Percentiles rank a stretch among this genome's conserved stretches.
Evolutionary conservation across 1,139 yeast species (phyloP).

Genomic region (Yamadazyma sp.): DNA sequence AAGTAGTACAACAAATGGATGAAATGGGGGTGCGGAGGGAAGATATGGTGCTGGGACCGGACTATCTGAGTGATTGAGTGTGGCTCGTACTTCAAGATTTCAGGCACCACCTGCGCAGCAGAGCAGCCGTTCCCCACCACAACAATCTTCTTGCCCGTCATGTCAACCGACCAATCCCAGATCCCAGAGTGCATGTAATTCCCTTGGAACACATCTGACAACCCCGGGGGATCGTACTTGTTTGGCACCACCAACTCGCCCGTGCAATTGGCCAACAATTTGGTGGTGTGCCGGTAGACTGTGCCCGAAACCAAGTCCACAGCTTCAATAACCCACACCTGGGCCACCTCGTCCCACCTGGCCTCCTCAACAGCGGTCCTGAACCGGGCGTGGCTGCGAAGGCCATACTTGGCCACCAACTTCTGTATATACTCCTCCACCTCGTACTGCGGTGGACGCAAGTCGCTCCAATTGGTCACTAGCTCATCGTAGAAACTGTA

Average conservation of each 20-base stretch:
- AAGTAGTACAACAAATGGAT: constrained; percentile 23
- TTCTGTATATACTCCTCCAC: constrained; percentile 45
- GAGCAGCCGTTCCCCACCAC: constrained; percentile 48
- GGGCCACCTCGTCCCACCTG: constrained; percentile 30
- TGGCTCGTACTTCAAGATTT: constrained; percentile 30
- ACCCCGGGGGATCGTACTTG: constrained; percentile 32
- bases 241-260: constrained; percentile 43
- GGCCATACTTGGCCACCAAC: constrained; percentile 36
- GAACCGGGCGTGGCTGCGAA: constrained; percentile 31
- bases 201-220: constrained; percentile 42
- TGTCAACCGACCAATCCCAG: constrained; percentile 43
- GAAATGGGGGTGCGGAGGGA: constrained; percentile 38
- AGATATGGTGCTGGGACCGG: constrained; percentile 39
- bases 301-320: constrained; percentile 38
- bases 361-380: constrained; percentile 29
- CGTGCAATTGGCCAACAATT: constrained; percentile 31
- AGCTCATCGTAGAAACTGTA: constrained; percentile 43
- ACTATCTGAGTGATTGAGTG: constrained; percentile 33
- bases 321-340: constrained; percentile 38
- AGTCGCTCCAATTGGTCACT: constrained; percentile 43
- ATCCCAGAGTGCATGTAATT: constrained; percentile 48
- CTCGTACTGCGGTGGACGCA: constrained; percentile 51
- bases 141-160: constrained; percentile 34
- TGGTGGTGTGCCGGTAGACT: constrained; percentile 25
- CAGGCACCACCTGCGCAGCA: constrained; percentile 43